A percentile compares a stretch with the other conserved stretches of the same genome.
These are phyloP conservation scores for Encephalitozoon cuniculi DNA, from an alignment of 371 early-diverging fungal genomes.

Conservation along the genomic window DNA sequence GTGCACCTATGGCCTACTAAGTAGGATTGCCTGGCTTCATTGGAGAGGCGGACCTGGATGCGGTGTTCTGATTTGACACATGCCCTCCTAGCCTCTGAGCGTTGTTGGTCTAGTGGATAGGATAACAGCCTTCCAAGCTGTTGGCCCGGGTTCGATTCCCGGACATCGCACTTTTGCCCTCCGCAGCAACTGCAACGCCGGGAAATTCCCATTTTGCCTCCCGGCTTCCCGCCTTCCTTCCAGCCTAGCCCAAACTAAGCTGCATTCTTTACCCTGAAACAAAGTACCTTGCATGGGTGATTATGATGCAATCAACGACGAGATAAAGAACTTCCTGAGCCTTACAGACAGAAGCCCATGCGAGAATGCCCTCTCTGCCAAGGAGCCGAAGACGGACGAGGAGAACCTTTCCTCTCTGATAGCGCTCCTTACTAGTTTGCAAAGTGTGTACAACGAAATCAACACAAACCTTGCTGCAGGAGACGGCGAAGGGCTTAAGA, in stretches of 20 bases:
- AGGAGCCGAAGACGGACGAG: not conserved
- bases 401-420: constrained; percentile 11
- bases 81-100: too few relatives aligned
- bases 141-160: constrained; percentile 51
- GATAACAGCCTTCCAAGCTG: constrained; percentile 50
- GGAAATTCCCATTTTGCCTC: too few relatives aligned
- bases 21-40: not conserved
- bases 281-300: constrained; percentile 22
- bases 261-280: not conserved
- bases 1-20: not conserved
- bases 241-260: not conserved
- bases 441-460: constrained; percentile 39
- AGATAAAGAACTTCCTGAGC: constrained; percentile 34
- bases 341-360: not conserved
- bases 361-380: not conserved
- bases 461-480: constrained; percentile 17
- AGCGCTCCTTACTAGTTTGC: constrained; percentile 20
- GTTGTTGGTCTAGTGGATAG: constrained; percentile 45
- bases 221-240: not conserved
- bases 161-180: constrained; percentile 30
- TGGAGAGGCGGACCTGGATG: too few relatives aligned
- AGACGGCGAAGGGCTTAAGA: constrained; percentile 34
- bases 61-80: too few relatives aligned
- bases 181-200: too few relatives aligned
- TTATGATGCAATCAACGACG: constrained; percentile 39